Evolutionary conservation across 345 rosid genomes (phyloP), one percentile per base, ranked within the genome.

Genomic region (Eucalyptus guilfoylei): DNA sequence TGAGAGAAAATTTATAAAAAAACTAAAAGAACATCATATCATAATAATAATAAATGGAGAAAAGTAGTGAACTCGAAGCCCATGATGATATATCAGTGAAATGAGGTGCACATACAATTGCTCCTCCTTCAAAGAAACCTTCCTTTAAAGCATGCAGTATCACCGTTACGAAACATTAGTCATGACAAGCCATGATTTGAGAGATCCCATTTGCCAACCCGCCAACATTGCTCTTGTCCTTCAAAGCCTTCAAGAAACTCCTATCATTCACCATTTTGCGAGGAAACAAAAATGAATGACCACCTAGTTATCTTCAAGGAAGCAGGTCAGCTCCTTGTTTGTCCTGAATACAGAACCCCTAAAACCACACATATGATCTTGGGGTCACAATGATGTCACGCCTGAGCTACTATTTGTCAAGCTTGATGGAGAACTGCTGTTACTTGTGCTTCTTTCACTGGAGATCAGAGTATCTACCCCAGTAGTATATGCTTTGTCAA

Each of bases 91-190:
- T 88, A 92, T 96, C 99, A 49, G 90, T 67, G 45, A 90, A 90
- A 87, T 26, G 85, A 62, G 97, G 98, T 54, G 97, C 97, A 81
- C 98, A 94, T 76, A 97, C 91, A 90, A 97, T 92, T 11, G 99
- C 98, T 49, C 98, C 98, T 87, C 94, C 99, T 92, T 96, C 98
- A 64, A 96, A 93, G 90, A 93, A 91, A 67, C 99, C 97, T 91
- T 96, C 95, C 92, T 93, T 95, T 90, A 90, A 93, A 88, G 98
- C 95, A 89, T 92, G 95, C 90, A 97, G 96, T 89, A 92, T 92
- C 91, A 97, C 98, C 93, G 98, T 94, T 50, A 96, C 88, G 87
- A 95, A 95, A 93, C 95, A 95, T 88, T 94, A 91, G 89, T 94
- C 94, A 60, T 88, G 91, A 44, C 88, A 90, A 87, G 86, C 89